Conservation (phyloP, 2,329 filamentous ascomycete genomes). For the Fusarium algeriense region DNA sequence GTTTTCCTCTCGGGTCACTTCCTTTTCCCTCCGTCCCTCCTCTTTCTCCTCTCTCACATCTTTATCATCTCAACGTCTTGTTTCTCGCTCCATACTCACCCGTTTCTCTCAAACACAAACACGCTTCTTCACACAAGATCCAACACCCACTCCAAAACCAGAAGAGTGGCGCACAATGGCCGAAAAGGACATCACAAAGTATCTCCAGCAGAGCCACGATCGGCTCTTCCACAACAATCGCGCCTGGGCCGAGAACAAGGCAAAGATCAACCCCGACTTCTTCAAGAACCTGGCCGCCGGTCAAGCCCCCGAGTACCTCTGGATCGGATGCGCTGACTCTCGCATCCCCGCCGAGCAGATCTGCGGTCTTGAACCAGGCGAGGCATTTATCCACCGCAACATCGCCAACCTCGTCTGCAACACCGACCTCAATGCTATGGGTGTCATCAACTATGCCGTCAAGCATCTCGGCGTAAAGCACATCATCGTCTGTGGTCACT, state of each 20-base stretch:
- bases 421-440: conserved; percentile 82
- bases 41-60: conserved; percentile 16
- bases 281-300: conserved; percentile 73
- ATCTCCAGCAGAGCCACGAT: conserved; percentile 74
- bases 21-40: conserved; percentile 27
- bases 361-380: conserved; percentile 84
- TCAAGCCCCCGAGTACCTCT: conserved; percentile 79
- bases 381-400: conserved; percentile 94
- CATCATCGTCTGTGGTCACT: conserved; percentile 83
- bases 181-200: conserved; percentile 61
- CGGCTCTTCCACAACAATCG: conserved; percentile 77
- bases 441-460: conserved; percentile 90
- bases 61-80: conserved; percentile 2
- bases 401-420: conserved; percentile 90
- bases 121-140: conserved; percentile 18
- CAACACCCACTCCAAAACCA: conserved; percentile 13
- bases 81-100: conserved; percentile 1
- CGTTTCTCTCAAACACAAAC: conserved; percentile 23
- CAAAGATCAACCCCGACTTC: conserved; percentile 70
- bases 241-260: conserved; percentile 72
- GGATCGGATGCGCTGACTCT: conserved; percentile 92
- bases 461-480: conserved; percentile 83
- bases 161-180: conserved; percentile 49
- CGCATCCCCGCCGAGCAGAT: conserved; percentile 93
- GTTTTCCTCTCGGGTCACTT: conserved; percentile 42